Conservation (phyloP, 352 stramenopile species). For the Phytophthora agathidicida region DNA sequence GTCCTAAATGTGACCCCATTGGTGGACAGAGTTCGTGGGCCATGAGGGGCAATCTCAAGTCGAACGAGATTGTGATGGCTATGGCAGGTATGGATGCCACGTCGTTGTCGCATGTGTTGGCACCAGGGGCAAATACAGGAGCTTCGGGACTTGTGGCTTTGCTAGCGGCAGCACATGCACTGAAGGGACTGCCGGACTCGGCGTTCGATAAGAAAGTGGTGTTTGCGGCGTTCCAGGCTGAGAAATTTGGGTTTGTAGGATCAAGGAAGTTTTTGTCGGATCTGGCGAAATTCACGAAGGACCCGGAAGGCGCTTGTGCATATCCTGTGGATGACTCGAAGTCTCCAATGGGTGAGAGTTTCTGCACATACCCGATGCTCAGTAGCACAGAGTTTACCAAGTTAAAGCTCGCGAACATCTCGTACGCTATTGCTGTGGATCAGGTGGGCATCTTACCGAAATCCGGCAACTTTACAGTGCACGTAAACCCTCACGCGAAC, state of each 20-base stretch:
- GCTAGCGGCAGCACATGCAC: conserved; percentile 67
- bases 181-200: conserved; percentile 68
- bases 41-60: conserved; percentile 56
- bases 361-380: conserved; percentile 76
- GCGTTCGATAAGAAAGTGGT: conserved; percentile 77
- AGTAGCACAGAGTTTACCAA: conserved; percentile 67
- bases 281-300: conserved; percentile 54
- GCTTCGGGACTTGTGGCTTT: conserved; percentile 80
- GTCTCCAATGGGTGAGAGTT: conserved; percentile 62
- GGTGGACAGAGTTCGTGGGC: conserved; percentile 79
- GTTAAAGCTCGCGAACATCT: conserved; percentile 61
- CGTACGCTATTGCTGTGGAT: conserved; percentile 79
- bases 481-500: conserved; percentile 71
- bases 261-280: conserved; percentile 81
- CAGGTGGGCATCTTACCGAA: conserved; percentile 68
- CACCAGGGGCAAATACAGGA: conserved; percentile 74
- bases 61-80: conserved; percentile 65
- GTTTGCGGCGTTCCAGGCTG: conserved; percentile 82
- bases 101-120: conserved; percentile 70
- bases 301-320: conserved; percentile 53
- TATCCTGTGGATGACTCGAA: conserved; percentile 47
- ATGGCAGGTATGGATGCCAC: conserved; percentile 85
- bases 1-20: conserved; percentile 79
- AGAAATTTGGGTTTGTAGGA: conserved; percentile 85
- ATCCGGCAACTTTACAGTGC: conserved; percentile 66